These are phyloP conservation scores for Lactarius deliciosus DNA, from an alignment of 768 basidiomycete genomes.

Conservation along the genomic window DNA sequence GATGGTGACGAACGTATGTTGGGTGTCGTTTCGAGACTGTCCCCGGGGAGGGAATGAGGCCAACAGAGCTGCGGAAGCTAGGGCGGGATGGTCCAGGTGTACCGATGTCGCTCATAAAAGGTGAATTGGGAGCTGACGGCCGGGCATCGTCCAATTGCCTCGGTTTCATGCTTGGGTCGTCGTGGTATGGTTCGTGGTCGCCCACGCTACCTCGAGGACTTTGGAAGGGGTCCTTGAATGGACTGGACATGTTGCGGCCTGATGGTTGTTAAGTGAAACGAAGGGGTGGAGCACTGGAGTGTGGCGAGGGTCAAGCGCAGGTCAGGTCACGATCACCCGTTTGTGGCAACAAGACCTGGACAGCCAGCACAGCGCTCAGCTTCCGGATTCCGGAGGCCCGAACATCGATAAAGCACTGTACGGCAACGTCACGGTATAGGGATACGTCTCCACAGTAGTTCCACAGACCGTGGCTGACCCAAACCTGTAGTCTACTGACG, in stretches of 20 bases:
- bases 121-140: not conserved
- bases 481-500: no score
- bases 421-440: no score
- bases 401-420: no score
- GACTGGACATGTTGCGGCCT: not conserved
- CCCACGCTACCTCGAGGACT: not conserved
- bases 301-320: not conserved
- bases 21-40: constrained; percentile 15
- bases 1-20: constrained; percentile 14
- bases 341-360: no score
- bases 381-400: no score
- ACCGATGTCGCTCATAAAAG: not conserved
- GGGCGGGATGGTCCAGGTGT: not conserved
- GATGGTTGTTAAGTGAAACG: not conserved
- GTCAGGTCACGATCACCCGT: not conserved
- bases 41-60: constrained; percentile 20
- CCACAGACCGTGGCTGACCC: no score
- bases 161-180: not conserved
- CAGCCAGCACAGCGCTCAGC: no score
- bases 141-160: not conserved
- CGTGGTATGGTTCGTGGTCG: not conserved
- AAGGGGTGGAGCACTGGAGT: not conserved
- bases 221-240: no score
- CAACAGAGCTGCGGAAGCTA: constrained; percentile 15
- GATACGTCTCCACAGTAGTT: no score